phyloP scores from a whole-genome alignment of 257 asterid species.

The Handroanthus guayacan region DNA sequence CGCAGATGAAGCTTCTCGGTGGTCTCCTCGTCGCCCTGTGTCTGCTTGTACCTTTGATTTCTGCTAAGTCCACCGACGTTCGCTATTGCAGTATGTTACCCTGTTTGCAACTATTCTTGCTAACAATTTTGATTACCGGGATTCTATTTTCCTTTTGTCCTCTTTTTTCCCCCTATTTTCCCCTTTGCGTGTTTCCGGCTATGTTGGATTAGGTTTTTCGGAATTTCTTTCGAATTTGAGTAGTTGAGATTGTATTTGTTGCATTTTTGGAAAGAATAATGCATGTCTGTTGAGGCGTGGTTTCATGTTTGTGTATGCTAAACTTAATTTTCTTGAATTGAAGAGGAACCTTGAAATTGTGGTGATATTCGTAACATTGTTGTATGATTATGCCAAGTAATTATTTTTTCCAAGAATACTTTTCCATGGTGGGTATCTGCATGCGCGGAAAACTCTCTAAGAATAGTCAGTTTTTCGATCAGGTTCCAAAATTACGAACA shows the following conservation, averaged over 20 bases:
- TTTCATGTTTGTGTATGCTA: not conserved
- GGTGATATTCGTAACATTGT: not conserved
- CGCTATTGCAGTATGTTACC: slow-evolving; percentile 55
- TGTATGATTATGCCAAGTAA: not conserved
- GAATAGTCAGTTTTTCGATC: not conserved
- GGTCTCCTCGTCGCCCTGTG: slow-evolving; percentile 42
- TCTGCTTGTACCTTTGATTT: slow-evolving; percentile 42
- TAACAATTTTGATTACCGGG: not conserved
- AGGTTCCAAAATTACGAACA: not conserved
- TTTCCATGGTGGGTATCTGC: not conserved
- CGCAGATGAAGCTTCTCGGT: slow-evolving; percentile 47
- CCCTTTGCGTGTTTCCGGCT: not conserved
- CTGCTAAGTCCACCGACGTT: slow-evolving; percentile 46
- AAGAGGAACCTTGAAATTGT: not conserved
- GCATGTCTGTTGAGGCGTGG: not conserved
- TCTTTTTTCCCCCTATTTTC: not conserved
- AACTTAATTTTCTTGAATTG: not conserved
- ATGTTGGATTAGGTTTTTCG: not conserved
- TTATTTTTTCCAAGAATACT: not conserved
- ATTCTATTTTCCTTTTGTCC: not conserved
- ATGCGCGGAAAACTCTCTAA: no score
- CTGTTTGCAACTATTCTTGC: not conserved
- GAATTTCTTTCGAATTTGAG: slow-evolving; percentile 5
- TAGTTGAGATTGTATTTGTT: slow-evolving; percentile 5
- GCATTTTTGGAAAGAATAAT: not conserved